phyloP scores from a whole-genome alignment of 2,329 filamentous ascomycete genomes.

The Aspergillus sp. region DNA sequence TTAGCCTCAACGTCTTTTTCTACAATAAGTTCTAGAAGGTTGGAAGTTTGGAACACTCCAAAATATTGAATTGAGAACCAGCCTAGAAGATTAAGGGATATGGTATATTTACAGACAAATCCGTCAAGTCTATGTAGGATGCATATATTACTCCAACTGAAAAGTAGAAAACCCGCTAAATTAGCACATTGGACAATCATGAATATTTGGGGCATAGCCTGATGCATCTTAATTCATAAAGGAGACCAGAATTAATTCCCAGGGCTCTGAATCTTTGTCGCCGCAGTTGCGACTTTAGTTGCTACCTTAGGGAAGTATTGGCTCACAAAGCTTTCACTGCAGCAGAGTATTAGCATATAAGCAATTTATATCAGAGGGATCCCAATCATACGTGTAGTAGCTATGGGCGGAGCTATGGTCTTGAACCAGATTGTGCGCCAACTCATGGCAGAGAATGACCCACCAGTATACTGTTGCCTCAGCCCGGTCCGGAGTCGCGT shows the following conservation, averaged over 20 bases:
- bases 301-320: slow-evolving; percentile 75
- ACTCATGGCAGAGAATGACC: slow-evolving; percentile 91
- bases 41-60: background rate
- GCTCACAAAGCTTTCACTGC: slow-evolving; percentile 71
- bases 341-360: slow-evolving; percentile 6
- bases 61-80: background rate
- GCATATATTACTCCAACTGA: background rate
- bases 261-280: background rate
- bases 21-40: background rate
- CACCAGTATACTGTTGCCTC: slow-evolving; percentile 87
- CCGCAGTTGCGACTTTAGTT: slow-evolving; percentile 45
- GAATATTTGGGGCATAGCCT: background rate
- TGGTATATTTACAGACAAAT: background rate
- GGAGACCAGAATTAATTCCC: background rate
- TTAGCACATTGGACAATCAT: background rate
- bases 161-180: background rate
- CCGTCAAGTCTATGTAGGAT: background rate
- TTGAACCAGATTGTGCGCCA: slow-evolving; percentile 87
- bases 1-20: background rate
- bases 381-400: slow-evolving; percentile 63
- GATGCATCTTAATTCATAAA: background rate
- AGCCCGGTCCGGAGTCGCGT: slow-evolving; percentile 49
- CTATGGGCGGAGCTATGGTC: slow-evolving; percentile 77
- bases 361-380: background rate
- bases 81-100: background rate